Percentiles rank a stretch among this genome's conserved stretches.
Conservation (phyloP, 768 basidiomycete species). For the Podaxis sp. region DNA sequence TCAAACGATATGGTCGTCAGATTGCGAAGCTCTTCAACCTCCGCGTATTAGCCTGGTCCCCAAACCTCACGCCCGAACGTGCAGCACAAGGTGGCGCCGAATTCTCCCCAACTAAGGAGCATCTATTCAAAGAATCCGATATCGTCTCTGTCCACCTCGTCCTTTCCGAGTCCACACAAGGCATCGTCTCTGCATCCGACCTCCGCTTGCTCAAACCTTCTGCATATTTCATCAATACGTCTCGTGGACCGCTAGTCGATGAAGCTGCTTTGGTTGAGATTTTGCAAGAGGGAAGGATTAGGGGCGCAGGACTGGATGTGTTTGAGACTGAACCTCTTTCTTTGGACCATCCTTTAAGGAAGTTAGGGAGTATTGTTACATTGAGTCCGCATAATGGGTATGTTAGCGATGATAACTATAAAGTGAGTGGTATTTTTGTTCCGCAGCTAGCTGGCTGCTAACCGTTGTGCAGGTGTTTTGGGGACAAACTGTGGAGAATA, state of each 20-base stretch:
- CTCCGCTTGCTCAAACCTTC: conserved; percentile 54
- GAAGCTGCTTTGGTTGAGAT: conserved; percentile 51
- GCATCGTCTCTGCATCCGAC: conserved; percentile 46
- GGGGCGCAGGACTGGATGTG: conserved; percentile 64
- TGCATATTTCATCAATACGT: conserved; percentile 65
- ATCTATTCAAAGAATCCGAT: conserved; percentile 52
- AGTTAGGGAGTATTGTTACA: conserved; percentile 46
- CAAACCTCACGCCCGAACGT: conserved; percentile 57
- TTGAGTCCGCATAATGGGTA: conserved; percentile 65
- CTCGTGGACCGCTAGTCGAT: conserved; percentile 63
- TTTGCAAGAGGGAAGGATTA: conserved; percentile 44
- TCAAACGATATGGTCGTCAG: conserved; percentile 23
- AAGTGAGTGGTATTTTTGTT: conserved; percentile 28
- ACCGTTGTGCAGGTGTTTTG: conserved; percentile 42
- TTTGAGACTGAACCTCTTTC: conserved; percentile 67
- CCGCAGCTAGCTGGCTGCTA: not conserved
- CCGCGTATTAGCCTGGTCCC: conserved; percentile 64
- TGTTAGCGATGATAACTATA: conserved; percentile 48
- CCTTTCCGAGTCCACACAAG: conserved; percentile 46
- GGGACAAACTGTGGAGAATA: conserved; percentile 56
- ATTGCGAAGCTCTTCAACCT: conserved; percentile 61
- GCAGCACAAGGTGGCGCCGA: conserved; percentile 51
- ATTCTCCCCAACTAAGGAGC: conserved; percentile 46
- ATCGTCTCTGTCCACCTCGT: conserved; percentile 64
- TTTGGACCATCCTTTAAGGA: conserved; percentile 50